Conservation (phyloP, 805 yeast genomes). For the Wickerhamiella occidentalis region DNA sequence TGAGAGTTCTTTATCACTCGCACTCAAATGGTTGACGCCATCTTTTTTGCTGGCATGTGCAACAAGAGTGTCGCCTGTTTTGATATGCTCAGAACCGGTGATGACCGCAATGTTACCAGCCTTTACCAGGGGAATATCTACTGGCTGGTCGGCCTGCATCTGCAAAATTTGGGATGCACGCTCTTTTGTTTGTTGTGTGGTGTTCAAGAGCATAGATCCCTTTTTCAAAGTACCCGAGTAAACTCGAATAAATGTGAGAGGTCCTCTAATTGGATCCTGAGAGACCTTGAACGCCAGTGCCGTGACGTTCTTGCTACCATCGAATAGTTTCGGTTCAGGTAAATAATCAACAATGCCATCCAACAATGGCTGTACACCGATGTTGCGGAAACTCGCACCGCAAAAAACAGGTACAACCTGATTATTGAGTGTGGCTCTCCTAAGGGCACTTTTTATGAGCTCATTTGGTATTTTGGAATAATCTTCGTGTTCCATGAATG, state of each 20-base stretch:
- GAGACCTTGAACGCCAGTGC: slow-evolving; percentile 88
- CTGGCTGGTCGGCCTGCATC: slow-evolving; percentile 82
- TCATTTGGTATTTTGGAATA: slow-evolving; percentile 49
- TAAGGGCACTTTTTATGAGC: slow-evolving; percentile 47
- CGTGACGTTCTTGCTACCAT: slow-evolving; percentile 41
- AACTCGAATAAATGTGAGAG: slow-evolving; percentile 75
- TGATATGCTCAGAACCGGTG: slow-evolving; percentile 55
- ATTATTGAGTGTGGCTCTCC: slow-evolving; percentile 47
- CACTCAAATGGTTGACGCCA: slow-evolving; percentile 37
- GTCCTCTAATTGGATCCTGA: slow-evolving; percentile 67
- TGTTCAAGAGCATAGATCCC: slow-evolving; percentile 51
- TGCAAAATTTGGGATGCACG: slow-evolving; percentile 55
- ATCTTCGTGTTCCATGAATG: slow-evolving; percentile 47
- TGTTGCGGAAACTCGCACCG: slow-evolving; percentile 84
- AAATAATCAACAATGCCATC: slow-evolving; percentile 69
- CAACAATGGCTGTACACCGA: slow-evolving; percentile 88
- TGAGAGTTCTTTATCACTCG: slow-evolving; percentile 34
- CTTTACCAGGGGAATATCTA: slow-evolving; percentile 48
- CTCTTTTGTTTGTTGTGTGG: slow-evolving; percentile 55
- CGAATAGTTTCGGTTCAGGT: slow-evolving; percentile 67
- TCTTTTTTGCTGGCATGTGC: slow-evolving; percentile 45
- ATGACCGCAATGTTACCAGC: slow-evolving; percentile 89
- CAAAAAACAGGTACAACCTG: slow-evolving; percentile 69
- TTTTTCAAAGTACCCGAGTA: slow-evolving; percentile 67
- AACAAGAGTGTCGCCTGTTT: slow-evolving; percentile 85